Evolutionary conservation across 257 asterid genomes (phyloP).

Genomic region (Forsythia viridissima): DNA sequence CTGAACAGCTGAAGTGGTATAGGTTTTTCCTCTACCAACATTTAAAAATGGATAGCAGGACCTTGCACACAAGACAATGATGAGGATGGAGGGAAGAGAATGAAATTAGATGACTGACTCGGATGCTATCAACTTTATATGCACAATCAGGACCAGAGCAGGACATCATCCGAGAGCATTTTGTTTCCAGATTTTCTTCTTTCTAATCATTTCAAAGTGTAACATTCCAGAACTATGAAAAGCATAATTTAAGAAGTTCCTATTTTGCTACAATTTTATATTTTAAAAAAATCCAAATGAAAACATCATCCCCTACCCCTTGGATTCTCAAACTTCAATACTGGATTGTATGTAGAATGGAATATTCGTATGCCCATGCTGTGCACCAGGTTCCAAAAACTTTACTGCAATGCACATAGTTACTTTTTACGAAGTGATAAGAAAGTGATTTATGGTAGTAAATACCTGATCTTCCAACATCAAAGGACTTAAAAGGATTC

Average conservation of each 20-base stretch:
- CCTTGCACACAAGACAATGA: too few species aligned
- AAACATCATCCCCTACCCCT: background rate
- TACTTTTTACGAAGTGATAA: too few species aligned
- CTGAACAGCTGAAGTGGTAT: background rate
- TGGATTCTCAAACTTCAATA: background rate
- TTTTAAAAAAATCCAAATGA: background rate
- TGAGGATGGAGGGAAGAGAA: too few species aligned
- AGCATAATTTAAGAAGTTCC: background rate
- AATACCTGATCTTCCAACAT: too few species aligned
- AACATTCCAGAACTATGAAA: background rate
- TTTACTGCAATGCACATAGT: background rate
- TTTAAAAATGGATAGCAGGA: background rate
- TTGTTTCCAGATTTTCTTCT: background rate
- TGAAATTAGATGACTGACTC: background rate
- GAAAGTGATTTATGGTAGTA: too few species aligned
- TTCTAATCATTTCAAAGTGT: background rate
- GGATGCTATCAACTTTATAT: background rate
- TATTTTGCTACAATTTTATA: background rate
- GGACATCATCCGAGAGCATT: background rate
- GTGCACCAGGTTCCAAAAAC: background rate
- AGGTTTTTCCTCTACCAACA: background rate
- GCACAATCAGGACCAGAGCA: background rate
- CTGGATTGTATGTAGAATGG: background rate
- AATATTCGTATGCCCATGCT: background rate
- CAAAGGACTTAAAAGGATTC: too few species aligned